Percentiles rank a stretch among this genome's conserved stretches.
phyloP scores from a whole-genome alignment of 768 basidiomycete species.

The Mycena albidolilacea region DNA sequence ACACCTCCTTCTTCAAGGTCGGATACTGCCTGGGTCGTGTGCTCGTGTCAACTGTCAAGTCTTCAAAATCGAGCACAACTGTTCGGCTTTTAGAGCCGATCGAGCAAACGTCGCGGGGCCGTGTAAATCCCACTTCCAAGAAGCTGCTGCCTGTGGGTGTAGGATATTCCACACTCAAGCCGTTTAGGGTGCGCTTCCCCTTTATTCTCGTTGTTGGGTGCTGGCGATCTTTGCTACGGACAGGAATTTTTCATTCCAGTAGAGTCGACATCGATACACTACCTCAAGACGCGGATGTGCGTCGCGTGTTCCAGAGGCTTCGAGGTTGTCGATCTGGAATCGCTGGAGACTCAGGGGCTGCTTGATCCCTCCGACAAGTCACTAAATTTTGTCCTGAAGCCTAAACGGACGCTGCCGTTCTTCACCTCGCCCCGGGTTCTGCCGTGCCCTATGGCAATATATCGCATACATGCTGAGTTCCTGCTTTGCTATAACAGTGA shows the following conservation, averaged over 20 bases:
- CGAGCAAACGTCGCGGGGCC: conserved; percentile 85
- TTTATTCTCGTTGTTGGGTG: conserved; percentile 3
- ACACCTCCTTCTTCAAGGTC: conserved; percentile 98
- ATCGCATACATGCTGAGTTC: conserved; percentile 96
- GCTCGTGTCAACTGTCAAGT: conserved; percentile 97
- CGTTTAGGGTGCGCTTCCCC: conserved; percentile 79
- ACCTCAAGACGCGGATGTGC: conserved; percentile 96
- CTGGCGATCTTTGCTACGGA: conserved; percentile 64
- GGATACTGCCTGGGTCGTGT: conserved; percentile 92
- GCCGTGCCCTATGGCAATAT: conserved; percentile 83
- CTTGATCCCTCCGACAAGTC: conserved; percentile 93
- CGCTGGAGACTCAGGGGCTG: conserved; percentile 95
- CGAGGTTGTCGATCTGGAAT: conserved; percentile 98
- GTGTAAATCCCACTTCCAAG: conserved; percentile 92
- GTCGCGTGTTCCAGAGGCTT: conserved; percentile 98
- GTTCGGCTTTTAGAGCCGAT: conserved; percentile 98
- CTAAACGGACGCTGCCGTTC: conserved; percentile 84
- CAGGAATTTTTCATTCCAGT: conserved; percentile 99
- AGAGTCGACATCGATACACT: conserved; percentile 96
- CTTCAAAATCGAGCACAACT: conserved; percentile 89
- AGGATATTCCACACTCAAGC: no score
- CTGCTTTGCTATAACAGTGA: conserved; percentile 96
- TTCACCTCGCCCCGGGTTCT: background rate
- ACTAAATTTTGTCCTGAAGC: conserved; percentile 92
- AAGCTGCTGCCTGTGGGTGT: no score